These are phyloP conservation scores for Monosporascus sp. DNA, from an alignment of 2,329 filamentous ascomycete genomes.

Conservation along the genomic window DNA sequence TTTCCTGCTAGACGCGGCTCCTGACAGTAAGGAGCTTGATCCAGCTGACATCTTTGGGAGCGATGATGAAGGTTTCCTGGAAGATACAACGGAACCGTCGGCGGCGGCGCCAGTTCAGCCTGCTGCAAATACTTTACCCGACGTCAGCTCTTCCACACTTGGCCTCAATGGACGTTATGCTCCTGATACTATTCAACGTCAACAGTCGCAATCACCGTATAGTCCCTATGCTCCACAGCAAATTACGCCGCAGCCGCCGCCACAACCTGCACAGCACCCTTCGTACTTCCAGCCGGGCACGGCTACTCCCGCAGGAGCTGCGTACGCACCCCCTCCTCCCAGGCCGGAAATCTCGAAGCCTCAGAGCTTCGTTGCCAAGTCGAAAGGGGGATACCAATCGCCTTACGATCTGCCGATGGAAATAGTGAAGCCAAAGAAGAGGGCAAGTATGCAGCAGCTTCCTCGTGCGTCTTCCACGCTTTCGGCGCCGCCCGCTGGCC, in stretches of 20 bases:
- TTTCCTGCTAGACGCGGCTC: conserved; percentile 51
- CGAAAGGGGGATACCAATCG: conserved; percentile 87
- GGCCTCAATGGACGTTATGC: conserved; percentile 30
- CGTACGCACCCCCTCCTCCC: conserved; percentile 31
- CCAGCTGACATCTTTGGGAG: conserved; percentile 67
- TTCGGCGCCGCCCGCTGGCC: conserved; percentile 43
- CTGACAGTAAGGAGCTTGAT: conserved; percentile 47
- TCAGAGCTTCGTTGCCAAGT: conserved; percentile 84
- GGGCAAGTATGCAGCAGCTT: conserved; percentile 52
- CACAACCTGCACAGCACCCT: conserved; percentile 17
- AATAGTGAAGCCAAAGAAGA: conserved; percentile 67
- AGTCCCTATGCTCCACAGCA: conserved; percentile 46
- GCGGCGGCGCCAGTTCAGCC: conserved; percentile 17
- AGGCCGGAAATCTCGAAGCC: conserved; percentile 49
- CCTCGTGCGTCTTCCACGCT: conserved; percentile 37
- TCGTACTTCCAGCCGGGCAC: conserved; percentile 22
- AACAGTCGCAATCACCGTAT: conserved; percentile 14
- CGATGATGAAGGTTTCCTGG: conserved; percentile 79
- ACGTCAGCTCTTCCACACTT: conserved; percentile 15
- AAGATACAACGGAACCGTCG: conserved; percentile 53
- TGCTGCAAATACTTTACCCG: conserved; percentile 2
- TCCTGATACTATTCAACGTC: conserved; percentile 19
- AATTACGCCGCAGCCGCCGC: conserved; percentile 20
- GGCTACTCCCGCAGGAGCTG: conserved; percentile 22
- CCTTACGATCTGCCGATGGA: conserved; percentile 95